Percentiles rank a stretch among this genome's conserved stretches.
Conservation (phyloP, 208 protist genomes). For the Acanthamoeba triangularis region DNA sequence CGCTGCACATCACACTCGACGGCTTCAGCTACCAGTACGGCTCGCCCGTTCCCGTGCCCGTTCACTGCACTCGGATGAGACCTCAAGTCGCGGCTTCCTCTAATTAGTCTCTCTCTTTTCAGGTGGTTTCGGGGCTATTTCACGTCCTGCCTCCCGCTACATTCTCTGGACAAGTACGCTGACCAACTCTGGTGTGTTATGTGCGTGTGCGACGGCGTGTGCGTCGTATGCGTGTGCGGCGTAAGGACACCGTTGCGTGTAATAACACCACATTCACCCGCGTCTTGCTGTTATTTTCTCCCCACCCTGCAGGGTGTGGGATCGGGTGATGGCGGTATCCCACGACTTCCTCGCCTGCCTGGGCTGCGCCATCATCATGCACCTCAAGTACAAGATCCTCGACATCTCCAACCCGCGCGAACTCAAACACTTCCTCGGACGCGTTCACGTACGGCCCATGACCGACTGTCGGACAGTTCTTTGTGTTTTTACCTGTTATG, state of each 20-base stretch:
- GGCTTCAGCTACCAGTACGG: conserved; percentile 50
- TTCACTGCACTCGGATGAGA: neutral
- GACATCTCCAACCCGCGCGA: conserved; percentile 6
- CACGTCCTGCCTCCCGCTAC: neutral
- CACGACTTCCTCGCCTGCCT: conserved; percentile 53
- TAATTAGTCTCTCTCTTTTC: neutral
- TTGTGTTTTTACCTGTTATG: neutral
- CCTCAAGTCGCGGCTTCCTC: neutral
- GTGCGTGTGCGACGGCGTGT: neutral
- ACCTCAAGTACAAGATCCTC: conserved; percentile 52
- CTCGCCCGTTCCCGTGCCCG: too few species aligned
- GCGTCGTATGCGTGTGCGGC: neutral
- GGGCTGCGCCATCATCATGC: conserved; percentile 38
- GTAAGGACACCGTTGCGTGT: neutral
- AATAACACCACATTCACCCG: too few species aligned
- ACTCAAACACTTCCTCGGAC: neutral
- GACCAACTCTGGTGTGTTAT: neutral
- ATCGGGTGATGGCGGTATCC: conserved; percentile 38
- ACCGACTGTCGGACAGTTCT: too few species aligned
- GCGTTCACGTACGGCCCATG: neutral
- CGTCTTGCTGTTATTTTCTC: too few species aligned
- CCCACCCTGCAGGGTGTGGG: conserved; percentile 50
- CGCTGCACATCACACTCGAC: conserved; percentile 17
- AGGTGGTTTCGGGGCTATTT: conserved; percentile 68
- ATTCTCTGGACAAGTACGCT: conserved; percentile 1